A percentile compares a stretch with the other conserved stretches of the same genome.
Evolutionary conservation across 257 asterid species (phyloP).

Genomic region (Jasminum sambac): DNA sequence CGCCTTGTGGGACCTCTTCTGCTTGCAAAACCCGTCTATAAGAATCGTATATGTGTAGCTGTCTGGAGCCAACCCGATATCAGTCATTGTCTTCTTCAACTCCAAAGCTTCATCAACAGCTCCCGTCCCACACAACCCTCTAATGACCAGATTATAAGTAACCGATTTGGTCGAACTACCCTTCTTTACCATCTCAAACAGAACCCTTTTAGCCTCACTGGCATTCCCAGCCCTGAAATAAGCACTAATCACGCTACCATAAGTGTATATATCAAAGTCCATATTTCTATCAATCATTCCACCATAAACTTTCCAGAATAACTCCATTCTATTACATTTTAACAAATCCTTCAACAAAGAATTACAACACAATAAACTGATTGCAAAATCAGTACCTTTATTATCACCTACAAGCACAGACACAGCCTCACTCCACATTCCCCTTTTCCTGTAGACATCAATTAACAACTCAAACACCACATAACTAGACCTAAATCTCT

Average conservation of each 20-base stretch:
- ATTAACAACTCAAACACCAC: conserved; percentile 76
- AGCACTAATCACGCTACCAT: conserved; percentile 62
- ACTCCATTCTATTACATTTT: conserved; percentile 53
- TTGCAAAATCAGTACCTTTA: conserved; percentile 38
- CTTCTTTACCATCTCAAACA: conserved; percentile 56
- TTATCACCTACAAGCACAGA: conserved; percentile 51
- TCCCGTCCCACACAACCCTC: conserved; percentile 62
- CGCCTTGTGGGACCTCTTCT: conserved; percentile 65
- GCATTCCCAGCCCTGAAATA: conserved; percentile 68
- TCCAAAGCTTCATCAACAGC: conserved; percentile 59
- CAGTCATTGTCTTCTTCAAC: conserved; percentile 59
- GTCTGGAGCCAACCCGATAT: conserved; percentile 67
- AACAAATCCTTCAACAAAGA: conserved; percentile 74
- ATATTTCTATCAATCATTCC: conserved; percentile 56
- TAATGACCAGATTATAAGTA: conserved; percentile 64
- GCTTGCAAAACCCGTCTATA: conserved; percentile 66
- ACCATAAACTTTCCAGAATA: conserved; percentile 65
- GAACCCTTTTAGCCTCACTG: conserved; percentile 55
- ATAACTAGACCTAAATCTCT: conserved; percentile 40
- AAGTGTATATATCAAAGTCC: conserved; percentile 59
- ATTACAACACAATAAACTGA: conserved; percentile 82
- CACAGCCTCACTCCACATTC: conserved; percentile 71
- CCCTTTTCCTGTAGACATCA: conserved; percentile 68
- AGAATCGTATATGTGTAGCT: conserved; percentile 59
- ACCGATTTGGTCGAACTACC: conserved; percentile 62